Percentiles rank a stretch among this genome's conserved stretches.
Conservation (phyloP, 2,329 filamentous ascomycete genomes). For the Huntiella savannae region DNA sequence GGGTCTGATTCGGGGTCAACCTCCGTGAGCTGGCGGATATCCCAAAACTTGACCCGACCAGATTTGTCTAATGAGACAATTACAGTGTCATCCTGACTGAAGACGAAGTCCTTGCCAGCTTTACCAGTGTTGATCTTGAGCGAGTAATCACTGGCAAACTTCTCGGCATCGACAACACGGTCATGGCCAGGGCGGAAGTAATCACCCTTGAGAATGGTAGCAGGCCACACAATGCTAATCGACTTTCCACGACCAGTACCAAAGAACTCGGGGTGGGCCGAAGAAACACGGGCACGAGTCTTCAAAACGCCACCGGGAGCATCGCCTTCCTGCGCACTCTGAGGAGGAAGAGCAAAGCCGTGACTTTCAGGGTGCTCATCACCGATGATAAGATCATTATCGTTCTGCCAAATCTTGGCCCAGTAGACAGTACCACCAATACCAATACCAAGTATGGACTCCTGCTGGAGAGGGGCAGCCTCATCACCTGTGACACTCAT, state of each 20-base stretch:
- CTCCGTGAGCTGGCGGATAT: conserved; percentile 60
- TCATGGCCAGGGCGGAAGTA: conserved; percentile 45
- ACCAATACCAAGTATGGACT: conserved; percentile 79
- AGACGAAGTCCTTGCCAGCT: conserved; percentile 93
- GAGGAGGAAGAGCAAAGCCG: conserved; percentile 76
- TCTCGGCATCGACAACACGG: conserved; percentile 66
- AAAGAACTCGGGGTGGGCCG: conserved; percentile 79
- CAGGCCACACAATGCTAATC: conserved; percentile 70
- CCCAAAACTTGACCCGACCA: conserved; percentile 94
- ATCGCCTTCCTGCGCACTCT: conserved; percentile 71
- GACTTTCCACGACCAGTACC: conserved; percentile 90
- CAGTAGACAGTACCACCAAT: conserved; percentile 96
- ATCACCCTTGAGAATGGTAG: conserved; percentile 41
- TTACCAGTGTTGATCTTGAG: conserved; percentile 94
- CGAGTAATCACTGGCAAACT: conserved; percentile 67
- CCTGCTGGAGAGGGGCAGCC: conserved; percentile 28
- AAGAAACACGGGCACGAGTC: conserved; percentile 81
- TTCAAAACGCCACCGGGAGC: conserved; percentile 83
- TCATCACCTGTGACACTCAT: conserved; percentile 43
- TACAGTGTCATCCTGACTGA: conserved; percentile 88
- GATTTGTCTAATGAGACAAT: conserved; percentile 95
- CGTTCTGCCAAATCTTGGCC: conserved; percentile 57
- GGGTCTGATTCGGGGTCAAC: conserved; percentile 31
- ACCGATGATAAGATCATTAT: conserved; percentile 56
- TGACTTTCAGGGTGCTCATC: conserved; percentile 64